Base-by-base conservation (phyloP, 179 eudicot species). In the Beta lomatogona region DNA sequence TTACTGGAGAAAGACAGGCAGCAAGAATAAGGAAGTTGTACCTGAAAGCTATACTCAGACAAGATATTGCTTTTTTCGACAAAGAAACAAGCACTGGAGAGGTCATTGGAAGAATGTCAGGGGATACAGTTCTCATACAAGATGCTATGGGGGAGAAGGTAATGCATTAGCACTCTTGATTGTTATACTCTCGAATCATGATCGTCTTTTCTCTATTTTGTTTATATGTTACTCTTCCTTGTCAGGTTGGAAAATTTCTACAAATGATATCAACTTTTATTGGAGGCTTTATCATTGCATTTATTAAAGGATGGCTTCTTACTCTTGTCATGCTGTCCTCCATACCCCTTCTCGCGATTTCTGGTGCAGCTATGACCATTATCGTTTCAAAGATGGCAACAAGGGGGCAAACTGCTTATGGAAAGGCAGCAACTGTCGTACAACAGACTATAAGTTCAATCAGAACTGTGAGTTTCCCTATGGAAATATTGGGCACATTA, bases 1-100 rank as follows among this genome's bases (percentile, higher is more conserved):
- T 91, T 61, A 92, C 91, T 10, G 92, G 94, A 61, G 96, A 92
- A 75, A 89, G 93, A 78, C 96, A 91, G 77, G 88, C 91, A 15
- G 89, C 91, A 64, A 84, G 90, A 15, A 88, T 89, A 58, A 86
- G 96, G 77, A 79, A 84, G 61, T 82, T 92, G 77, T 91, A 89
- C 87, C 86, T 92, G 58, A 89, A 83, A 87, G 77, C 91, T 12
- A 85, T 92, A 73, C 80, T 92, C 50, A 87, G 90, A 71, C 94
- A 92, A 86, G 94, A 91, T 71, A 83, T 91, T 57, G 89, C 86
- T 46, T 92, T 83, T 45, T 92, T 91, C 70, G 97, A 92, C 86
- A 85, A 81, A 57, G 92, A 92, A 81, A 86, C 86, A 5, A 91
- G 45, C 70, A 89, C 91, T 0, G 92, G 92, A 75, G 93, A 91